Percentiles rank a stretch among this genome's conserved stretches.
Conservation (phyloP, 371 early-diverging fungal genomes). For the Circinella umbellata region DNA sequence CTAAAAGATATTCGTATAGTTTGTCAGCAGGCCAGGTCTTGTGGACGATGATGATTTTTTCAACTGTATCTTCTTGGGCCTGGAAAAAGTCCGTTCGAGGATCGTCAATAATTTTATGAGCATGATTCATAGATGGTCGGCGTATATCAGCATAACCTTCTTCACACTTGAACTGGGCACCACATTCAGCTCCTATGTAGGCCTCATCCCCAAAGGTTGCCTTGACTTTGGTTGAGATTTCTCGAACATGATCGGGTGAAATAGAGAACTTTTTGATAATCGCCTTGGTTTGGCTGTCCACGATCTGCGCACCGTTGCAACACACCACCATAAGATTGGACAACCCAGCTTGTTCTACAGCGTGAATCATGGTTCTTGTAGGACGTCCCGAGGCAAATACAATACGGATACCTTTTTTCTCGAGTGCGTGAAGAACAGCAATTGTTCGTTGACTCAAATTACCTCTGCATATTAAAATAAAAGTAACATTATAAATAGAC, state of each 20-base stretch:
- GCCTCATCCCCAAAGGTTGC: conserved; percentile 29
- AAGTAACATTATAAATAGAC: neutral
- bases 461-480: conserved; percentile 20
- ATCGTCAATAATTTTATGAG: conserved; percentile 25
- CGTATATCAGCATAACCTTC: conserved; percentile 29
- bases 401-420: conserved; percentile 34
- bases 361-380: conserved; percentile 36
- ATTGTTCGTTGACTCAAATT: conserved; percentile 32
- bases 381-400: conserved; percentile 48
- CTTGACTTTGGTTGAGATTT: conserved; percentile 30
- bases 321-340: conserved; percentile 34
- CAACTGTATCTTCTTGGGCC: conserved; percentile 33
- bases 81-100: conserved; percentile 26
- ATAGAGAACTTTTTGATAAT: conserved; percentile 42
- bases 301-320: conserved; percentile 46
- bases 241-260: conserved; percentile 25
- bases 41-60: conserved; percentile 44
- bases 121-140: conserved; percentile 25
- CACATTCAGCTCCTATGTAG: conserved; percentile 41
- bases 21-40: conserved; percentile 35
- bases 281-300: conserved; percentile 32
- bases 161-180: conserved; percentile 38
- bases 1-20: conserved; percentile 26
- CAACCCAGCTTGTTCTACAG: conserved; percentile 35
- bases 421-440: conserved; percentile 33